Percentiles rank a stretch among this genome's conserved stretches.
Conservation (phyloP, 257 asterid species). For the Solanum pimpinellifolium region DNA sequence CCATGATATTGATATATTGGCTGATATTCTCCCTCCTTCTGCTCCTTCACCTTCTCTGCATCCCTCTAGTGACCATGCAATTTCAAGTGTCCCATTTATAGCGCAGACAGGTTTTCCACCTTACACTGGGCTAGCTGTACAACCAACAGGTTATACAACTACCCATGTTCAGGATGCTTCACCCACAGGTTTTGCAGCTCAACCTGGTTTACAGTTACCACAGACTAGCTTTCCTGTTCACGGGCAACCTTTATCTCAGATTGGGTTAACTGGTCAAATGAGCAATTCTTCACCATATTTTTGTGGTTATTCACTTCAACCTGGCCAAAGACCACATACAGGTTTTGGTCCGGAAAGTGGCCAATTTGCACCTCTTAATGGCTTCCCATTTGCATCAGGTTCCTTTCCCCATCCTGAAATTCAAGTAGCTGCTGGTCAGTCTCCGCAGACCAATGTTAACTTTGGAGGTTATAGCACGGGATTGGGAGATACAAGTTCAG, state of each 20-base stretch:
- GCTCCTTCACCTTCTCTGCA: slow-evolving; percentile 28
- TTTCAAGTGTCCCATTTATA: slow-evolving; percentile 21
- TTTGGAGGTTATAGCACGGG: slow-evolving; percentile 38
- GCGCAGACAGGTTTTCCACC: slow-evolving; percentile 10
- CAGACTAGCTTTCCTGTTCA: slow-evolving; percentile 6
- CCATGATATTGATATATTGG: slow-evolving; percentile 71
- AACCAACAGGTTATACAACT: slow-evolving; percentile 18
- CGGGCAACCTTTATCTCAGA: neutral
- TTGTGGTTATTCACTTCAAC: slow-evolving; percentile 37
- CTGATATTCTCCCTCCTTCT: slow-evolving; percentile 84
- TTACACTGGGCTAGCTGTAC: slow-evolving; percentile 21
- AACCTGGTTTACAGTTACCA: slow-evolving; percentile 24
- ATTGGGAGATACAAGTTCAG: slow-evolving; percentile 22
- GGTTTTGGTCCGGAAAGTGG: slow-evolving; percentile 39
- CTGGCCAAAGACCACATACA: slow-evolving; percentile 29
- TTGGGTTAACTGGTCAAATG: slow-evolving; percentile 3
- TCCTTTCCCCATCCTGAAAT: slow-evolving; percentile 18
- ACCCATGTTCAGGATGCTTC: slow-evolving; percentile 33
- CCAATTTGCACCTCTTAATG: slow-evolving; percentile 29
- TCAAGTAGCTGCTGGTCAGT: slow-evolving; percentile 7
- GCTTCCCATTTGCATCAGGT: slow-evolving; percentile 23
- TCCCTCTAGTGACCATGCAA: slow-evolving; percentile 1
- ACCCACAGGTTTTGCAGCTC: slow-evolving; percentile 37
- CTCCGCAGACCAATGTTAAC: slow-evolving; percentile 27
- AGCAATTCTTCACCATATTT: slow-evolving; percentile 2